A percentile compares a stretch with the other conserved stretches of the same genome.
Evolutionary conservation across 2,329 filamentous ascomycete species (phyloP).

Genomic region (Colletotrichum liriopes): DNA sequence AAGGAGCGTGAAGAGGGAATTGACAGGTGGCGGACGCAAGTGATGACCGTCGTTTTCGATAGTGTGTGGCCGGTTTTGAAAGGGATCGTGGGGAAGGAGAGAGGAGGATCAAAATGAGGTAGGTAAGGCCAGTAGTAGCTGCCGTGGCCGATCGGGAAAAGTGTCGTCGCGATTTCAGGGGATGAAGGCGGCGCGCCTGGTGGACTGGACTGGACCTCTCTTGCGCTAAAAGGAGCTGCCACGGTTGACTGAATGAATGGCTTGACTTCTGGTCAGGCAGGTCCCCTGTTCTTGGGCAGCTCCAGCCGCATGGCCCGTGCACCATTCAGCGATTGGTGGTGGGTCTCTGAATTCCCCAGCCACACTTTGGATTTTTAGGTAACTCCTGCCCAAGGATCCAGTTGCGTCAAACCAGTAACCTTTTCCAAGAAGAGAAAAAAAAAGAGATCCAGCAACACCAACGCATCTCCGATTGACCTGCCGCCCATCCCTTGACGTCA

Average conservation of each 20-base stretch:
- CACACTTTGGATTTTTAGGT: conserved; percentile 36
- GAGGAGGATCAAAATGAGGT: conserved; percentile 11
- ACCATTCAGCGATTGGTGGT: not conserved
- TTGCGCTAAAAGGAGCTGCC: conserved; percentile 36
- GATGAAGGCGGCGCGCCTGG: conserved; percentile 36
- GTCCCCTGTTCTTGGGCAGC: conserved; percentile 26
- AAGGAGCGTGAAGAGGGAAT: conserved; percentile 38
- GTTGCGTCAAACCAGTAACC: conserved; percentile 29
- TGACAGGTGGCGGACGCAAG: not conserved
- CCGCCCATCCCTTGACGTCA: conserved; percentile 19
- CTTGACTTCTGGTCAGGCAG: not conserved
- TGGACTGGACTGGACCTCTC: conserved; percentile 21
- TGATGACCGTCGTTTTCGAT: not conserved
- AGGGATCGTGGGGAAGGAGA: conserved; percentile 16
- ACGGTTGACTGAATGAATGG: conserved; percentile 36
- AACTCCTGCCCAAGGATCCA: conserved; percentile 16
- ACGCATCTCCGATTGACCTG: conserved; percentile 23
- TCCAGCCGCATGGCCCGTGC: conserved; percentile 36
- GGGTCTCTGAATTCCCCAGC: conserved; percentile 9
- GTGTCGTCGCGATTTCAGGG: conserved; percentile 43
- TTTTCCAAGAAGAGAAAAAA: not conserved
- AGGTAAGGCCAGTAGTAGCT: conserved; percentile 18
- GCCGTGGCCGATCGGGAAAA: conserved; percentile 39
- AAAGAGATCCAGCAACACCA: conserved; percentile 11
- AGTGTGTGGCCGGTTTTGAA: not conserved